Percentiles rank a stretch among this genome's conserved stretches.
phyloP scores from a whole-genome alignment of 345 rosid species.

The Camelina neglecta region DNA sequence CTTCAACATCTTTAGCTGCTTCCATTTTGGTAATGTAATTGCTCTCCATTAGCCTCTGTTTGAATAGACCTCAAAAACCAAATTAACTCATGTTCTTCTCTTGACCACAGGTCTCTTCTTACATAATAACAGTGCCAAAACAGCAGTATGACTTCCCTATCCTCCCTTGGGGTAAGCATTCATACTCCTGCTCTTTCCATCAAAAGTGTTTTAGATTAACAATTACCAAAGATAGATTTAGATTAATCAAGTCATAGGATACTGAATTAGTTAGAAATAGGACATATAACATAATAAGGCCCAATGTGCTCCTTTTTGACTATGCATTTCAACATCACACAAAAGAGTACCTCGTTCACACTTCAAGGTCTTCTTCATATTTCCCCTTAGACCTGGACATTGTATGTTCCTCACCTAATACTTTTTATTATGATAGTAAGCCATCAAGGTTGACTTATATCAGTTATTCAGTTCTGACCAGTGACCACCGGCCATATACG shows the following conservation, averaged over 20 bases:
- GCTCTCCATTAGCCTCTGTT: neutral
- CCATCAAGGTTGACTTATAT: conserved; percentile 42
- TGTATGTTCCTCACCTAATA: conserved; percentile 37
- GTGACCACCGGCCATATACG: conserved; percentile 44
- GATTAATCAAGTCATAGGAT: conserved; percentile 17
- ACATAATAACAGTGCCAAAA: conserved; percentile 67
- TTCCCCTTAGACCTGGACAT: conserved; percentile 45
- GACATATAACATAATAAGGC: conserved; percentile 9
- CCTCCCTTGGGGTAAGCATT: conserved; percentile 79
- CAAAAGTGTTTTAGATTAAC: neutral
- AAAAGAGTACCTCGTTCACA: conserved; percentile 36
- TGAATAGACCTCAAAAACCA: conserved; percentile 21
- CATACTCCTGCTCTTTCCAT: conserved; percentile 6
- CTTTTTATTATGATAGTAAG: conserved; percentile 28
- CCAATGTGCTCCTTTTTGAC: conserved; percentile 32
- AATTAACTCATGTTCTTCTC: conserved; percentile 27
- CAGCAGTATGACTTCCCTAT: conserved; percentile 78
- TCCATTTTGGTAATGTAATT: conserved; percentile 60
- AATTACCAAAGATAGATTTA: neutral
- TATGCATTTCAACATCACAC: conserved; percentile 35
- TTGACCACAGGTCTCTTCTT: conserved; percentile 72
- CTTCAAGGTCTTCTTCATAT: conserved; percentile 37
- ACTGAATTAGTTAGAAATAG: conserved; percentile 4
- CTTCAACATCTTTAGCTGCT: conserved; percentile 71
- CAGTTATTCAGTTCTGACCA: conserved; percentile 22